Evolutionary conservation across 176 grass and related monocot genomes (phyloP).

Genomic region (Triticum turgidum): DNA sequence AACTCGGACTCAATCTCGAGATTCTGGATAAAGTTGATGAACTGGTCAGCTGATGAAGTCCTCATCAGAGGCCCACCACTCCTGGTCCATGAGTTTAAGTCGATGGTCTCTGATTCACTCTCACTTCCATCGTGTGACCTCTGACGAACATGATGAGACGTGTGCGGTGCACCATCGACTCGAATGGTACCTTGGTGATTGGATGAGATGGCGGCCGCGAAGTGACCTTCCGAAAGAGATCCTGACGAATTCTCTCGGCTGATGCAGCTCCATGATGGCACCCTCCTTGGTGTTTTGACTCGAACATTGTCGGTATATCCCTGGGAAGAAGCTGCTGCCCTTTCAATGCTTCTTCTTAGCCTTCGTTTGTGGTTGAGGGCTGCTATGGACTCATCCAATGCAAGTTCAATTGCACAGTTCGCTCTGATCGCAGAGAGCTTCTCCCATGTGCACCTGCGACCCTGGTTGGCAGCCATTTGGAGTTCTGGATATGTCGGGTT

Average conservation of each 20-base stretch:
- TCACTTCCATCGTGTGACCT: constrained; percentile 68
- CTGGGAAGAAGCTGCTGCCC: constrained; percentile 50
- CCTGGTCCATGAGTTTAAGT: constrained; percentile 93
- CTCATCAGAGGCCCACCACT: constrained; percentile 92
- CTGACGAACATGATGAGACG: constrained; percentile 8
- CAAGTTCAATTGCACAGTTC: constrained; percentile 97
- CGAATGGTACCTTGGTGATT: constrained; percentile 25
- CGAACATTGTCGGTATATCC: constrained; percentile 37
- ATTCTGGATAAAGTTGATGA: constrained; percentile 81
- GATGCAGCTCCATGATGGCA: constrained; percentile 93
- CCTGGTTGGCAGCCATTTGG: constrained; percentile 89
- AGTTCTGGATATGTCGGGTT: constrained; percentile 74
- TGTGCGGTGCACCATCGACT: background rate
- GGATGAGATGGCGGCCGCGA: constrained; percentile 35
- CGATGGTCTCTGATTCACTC: constrained; percentile 82
- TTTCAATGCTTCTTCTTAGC: constrained; percentile 69
- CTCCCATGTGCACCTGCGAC: constrained; percentile 89
- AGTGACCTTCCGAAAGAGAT: constrained; percentile 74
- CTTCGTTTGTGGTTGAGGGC: constrained; percentile 84
- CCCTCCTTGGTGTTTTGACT: constrained; percentile 61
- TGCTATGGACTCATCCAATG: constrained; percentile 82
- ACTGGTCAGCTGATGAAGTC: constrained; percentile 70
- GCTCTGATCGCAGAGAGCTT: constrained; percentile 91
- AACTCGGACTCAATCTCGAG: constrained; percentile 71
- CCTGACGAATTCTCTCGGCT: constrained; percentile 85